Base-by-base conservation (phyloP, 2,329 filamentous ascomycete genomes). In the Nemania sp. region DNA sequence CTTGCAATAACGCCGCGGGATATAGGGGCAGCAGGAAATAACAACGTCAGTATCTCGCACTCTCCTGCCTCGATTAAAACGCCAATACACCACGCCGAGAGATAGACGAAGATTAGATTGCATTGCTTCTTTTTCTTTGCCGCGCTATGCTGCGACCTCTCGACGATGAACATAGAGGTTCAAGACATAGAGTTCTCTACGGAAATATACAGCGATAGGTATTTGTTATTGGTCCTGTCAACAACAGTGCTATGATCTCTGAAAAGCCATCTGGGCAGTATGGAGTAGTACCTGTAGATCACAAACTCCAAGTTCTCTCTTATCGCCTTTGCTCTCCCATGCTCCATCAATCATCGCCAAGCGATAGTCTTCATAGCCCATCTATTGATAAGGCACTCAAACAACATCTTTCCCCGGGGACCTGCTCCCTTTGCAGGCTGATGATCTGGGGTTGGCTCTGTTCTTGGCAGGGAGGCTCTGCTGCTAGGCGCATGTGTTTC, bases 401-500 rank as follows among this genome's bases (percentile, higher is more conserved):
- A 21, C 11, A 46, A 25, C 42, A 25, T 40, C 50, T 43, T 35
- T 42, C 13, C 40, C 37, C 15, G n/a, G 10, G 15, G 21, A 21
- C 21, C 34, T 51, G 7, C 32, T 46, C 21, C 21, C n/a, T n/a
- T n/a, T n/a, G 34, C 21, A 59, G 40, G 43, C 42, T 39, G 25
- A 55, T 55, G 43, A 57, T 64, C 49, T 39, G 49, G 49, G 47
- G 52, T 55, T 40, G 48, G 37, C n/a, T 25, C 20, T 25, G 21
- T 37, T 54, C 63, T 65, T 65, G 60, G 63, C 63, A 57, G 45
- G 39, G 63, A 64, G 63, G 63, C 63, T 65, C 63, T 65, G 63
- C 54, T 39, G 39, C 45, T 64, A 62, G 61, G 37, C 59, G 63
- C 57, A 63, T 65, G 46, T 62, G n/a, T 35, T 52, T 45, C 42